Conservation (phyloP, 768 basidiomycete species). For the Pleurotus salmoneostramineus region DNA sequence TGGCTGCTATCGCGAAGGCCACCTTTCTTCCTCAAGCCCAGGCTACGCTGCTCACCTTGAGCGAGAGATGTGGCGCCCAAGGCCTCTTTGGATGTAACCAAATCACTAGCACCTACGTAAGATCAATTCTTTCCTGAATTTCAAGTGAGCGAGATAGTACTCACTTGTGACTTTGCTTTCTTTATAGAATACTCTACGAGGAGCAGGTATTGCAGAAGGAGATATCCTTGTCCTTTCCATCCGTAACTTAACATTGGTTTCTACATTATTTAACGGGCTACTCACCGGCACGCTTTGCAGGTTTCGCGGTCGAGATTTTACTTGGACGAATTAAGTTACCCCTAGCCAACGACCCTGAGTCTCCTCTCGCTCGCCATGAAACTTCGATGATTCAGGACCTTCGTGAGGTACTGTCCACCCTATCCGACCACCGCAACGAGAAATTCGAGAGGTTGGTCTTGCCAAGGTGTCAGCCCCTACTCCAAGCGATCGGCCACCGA, state of each 20-base stretch:
- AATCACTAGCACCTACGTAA: conserved; percentile 14
- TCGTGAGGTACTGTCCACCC: conserved; percentile 15
- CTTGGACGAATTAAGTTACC: conserved; percentile 18
- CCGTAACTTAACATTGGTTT: conserved; percentile 17
- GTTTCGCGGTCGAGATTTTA: conserved; percentile 23
- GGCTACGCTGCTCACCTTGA: conserved; percentile 11
- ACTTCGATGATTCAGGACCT: conserved; percentile 11
- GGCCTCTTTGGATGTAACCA: conserved; percentile 36
- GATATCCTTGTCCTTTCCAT: conserved; percentile 36
- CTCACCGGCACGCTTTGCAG: conserved; percentile 11
- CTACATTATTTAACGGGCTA: not conserved
- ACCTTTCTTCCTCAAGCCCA: conserved; percentile 14
- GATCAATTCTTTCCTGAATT: not conserved
- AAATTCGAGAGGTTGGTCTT: conserved; percentile 31
- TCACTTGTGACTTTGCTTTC: not conserved
- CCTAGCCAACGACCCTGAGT: conserved; percentile 9
- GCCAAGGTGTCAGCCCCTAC: conserved; percentile 32
- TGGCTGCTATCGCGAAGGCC: conserved; percentile 18
- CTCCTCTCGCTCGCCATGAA: conserved; percentile 20
- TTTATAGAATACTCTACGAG: conserved; percentile 31
- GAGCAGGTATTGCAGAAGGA: conserved; percentile 40
- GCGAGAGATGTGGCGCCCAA: conserved; percentile 41
- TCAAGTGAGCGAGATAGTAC: conserved; percentile 22
- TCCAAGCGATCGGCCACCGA: conserved; percentile 42
- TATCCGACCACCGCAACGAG: conserved; percentile 22